These are phyloP conservation scores for Pseudogymnoascus sp. DNA, from an alignment of 2,329 filamentous ascomycete species.

Conservation along the genomic window DNA sequence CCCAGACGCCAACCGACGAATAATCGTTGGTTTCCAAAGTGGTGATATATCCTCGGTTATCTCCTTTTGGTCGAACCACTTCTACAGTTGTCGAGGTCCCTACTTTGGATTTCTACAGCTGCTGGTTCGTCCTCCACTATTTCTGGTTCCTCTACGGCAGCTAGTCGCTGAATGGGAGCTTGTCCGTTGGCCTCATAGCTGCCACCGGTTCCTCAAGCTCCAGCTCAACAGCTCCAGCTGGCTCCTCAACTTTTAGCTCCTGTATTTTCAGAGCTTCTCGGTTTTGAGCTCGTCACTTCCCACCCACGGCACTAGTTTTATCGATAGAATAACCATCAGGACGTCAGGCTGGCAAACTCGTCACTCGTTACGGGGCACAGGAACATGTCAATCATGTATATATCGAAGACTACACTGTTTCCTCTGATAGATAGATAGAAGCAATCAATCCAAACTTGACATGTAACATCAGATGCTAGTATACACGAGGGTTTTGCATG, in stretches of 20 bases:
- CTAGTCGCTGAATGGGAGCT: neutral
- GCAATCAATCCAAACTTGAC: neutral
- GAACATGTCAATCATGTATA: neutral
- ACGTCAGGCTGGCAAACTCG: neutral
- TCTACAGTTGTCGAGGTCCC: neutral
- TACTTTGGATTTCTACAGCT: neutral
- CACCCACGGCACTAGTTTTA: neutral
- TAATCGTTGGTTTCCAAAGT: too few relatives aligned
- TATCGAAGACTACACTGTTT: neutral
- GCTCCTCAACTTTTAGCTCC: neutral
- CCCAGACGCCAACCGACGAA: neutral
- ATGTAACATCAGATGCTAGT: neutral
- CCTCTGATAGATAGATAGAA: neutral
- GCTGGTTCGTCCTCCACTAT: neutral
- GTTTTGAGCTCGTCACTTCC: neutral
- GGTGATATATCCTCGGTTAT: neutral
- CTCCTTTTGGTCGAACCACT: neutral
- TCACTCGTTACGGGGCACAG: neutral
- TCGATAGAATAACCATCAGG: neutral
- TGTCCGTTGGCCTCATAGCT: neutral
- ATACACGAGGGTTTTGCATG: neutral
- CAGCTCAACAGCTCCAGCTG: neutral
- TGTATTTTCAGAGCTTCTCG: neutral
- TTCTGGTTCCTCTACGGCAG: neutral
- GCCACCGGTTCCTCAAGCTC: neutral